Evolutionary conservation across 179 eudicot species (phyloP), one percentile per base, ranked within the genome.

Genomic region (Beta corolliflora): DNA sequence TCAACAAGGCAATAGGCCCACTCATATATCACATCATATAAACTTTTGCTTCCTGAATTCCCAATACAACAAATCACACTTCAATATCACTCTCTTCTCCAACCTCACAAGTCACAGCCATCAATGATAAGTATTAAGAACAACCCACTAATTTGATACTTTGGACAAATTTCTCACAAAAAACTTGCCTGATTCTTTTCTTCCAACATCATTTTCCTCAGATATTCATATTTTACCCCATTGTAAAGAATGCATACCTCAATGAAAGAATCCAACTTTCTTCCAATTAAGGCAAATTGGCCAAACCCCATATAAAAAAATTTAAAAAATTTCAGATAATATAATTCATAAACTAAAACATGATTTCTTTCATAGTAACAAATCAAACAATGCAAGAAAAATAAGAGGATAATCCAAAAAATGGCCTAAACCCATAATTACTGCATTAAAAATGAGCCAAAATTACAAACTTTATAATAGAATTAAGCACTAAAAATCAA

Each of bases 101-200:
- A 54, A 44, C 12, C 15, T 36, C 41, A 36, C 41, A 36, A 36
- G 41, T 63, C 70, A 23, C 48, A 9, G 14, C 64, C 61, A 54
- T 29, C 3, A 48, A 46, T 71, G 56, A 71, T 46, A 9, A 46
- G 56, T n/a, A n/a, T n/a, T 29, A n/a, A n/a, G 8, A 50, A 8
- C 31, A 31, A 46, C 55, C 41, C 41, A 36, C 41, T 36, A 36
- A 36, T 3, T 36, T 36, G 41, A 36, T 71, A 71, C 5, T 54
- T 73, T 54, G 4, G 64, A 73, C 25, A 73, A 18, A 46, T 54
- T 25, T 36, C 41, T 63, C 61, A 73, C 55, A 36, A 52, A 60
- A 60, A 52, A 60, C 14, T 71, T 23, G 7, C n/a, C 21, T 64
- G 59, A 77, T 82, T 77, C 84, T 71, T 82, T 82, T 71, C 84